These are phyloP conservation scores for Amanita polypyramis DNA, from an alignment of 768 basidiomycete genomes.

Conservation along the genomic window DNA sequence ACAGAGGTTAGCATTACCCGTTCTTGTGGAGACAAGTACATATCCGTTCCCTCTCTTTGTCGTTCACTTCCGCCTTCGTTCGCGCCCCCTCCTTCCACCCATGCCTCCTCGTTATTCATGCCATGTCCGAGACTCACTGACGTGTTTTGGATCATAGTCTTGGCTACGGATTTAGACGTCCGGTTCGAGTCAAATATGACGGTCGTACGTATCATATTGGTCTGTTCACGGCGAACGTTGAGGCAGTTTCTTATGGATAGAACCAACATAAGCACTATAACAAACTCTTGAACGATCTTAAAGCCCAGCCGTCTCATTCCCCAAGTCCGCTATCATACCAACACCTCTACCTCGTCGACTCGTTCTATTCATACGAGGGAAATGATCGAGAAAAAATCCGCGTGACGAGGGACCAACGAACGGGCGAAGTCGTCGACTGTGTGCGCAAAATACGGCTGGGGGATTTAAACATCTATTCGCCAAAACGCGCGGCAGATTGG, in stretches of 20 bases:
- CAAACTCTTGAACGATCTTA: constrained; percentile 73
- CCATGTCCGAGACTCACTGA: constrained; percentile 4
- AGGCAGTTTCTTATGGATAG: constrained; percentile 27
- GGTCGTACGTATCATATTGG: constrained; percentile 37
- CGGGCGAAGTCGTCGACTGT: constrained; percentile 49
- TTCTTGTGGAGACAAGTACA: constrained; percentile 80
- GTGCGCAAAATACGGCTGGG: constrained; percentile 78
- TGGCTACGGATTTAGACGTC: constrained; percentile 52
- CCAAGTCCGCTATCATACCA: constrained; percentile 57
- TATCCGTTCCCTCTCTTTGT: constrained; percentile 14
- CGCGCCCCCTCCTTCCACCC: not conserved
- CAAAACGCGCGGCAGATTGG: constrained; percentile 82
- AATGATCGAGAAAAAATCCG: constrained; percentile 54
- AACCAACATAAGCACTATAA: constrained; percentile 86
- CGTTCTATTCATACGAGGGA: constrained; percentile 51
- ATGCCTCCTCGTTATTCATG: not conserved
- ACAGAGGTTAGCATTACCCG: constrained; percentile 55
- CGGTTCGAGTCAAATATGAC: constrained; percentile 95
- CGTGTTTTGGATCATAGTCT: constrained; percentile 35
- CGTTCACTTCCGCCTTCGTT: not conserved
- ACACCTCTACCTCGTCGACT: constrained; percentile 72
- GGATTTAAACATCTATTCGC: constrained; percentile 80
- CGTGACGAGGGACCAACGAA: constrained; percentile 76
- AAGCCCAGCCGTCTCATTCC: constrained; percentile 36
- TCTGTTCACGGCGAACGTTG: not conserved